These are phyloP conservation scores for Collybiopsis luxurians DNA, from an alignment of 768 basidiomycete species.

Conservation along the genomic window DNA sequence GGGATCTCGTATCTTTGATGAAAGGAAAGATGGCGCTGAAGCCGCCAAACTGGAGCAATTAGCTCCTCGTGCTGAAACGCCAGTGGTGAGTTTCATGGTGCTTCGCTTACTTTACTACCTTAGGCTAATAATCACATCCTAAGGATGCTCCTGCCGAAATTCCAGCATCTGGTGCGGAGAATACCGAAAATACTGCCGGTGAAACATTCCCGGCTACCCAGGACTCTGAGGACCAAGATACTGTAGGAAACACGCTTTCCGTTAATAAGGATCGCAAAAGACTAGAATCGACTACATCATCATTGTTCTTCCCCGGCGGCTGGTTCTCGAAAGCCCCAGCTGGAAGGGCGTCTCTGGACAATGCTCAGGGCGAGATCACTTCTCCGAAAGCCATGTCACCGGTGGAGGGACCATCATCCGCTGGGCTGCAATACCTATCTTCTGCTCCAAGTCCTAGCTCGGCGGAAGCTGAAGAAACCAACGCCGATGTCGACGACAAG, in stretches of 20 bases:
- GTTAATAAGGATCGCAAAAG: conserved; percentile 29
- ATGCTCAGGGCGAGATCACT: conserved; percentile 48
- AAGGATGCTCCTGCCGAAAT: not conserved
- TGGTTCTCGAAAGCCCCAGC: conserved; percentile 47
- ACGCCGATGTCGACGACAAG: conserved; percentile 11
- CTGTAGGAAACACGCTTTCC: conserved; percentile 12
- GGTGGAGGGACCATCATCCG: conserved; percentile 16
- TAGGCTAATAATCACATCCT: not conserved
- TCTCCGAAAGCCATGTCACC: conserved; percentile 25
- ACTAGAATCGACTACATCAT: conserved; percentile 55
- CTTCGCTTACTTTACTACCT: not conserved
- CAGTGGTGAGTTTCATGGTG: not conserved
- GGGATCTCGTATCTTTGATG: conserved; percentile 15
- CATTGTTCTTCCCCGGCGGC: conserved; percentile 54
- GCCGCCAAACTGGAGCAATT: conserved; percentile 15
- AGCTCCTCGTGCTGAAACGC: not conserved
- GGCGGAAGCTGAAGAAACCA: conserved; percentile 12
- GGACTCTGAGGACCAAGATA: conserved; percentile 2
- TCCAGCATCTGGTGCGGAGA: not conserved
- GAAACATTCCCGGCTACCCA: not conserved
- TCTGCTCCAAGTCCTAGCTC: conserved; percentile 2
- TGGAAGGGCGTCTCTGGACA: conserved; percentile 46
- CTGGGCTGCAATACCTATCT: not conserved
- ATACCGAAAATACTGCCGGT: not conserved
- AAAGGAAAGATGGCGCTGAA: not conserved